Evolutionary conservation across 352 stramenopile species (phyloP).

Genomic region (Pythium sp.): DNA sequence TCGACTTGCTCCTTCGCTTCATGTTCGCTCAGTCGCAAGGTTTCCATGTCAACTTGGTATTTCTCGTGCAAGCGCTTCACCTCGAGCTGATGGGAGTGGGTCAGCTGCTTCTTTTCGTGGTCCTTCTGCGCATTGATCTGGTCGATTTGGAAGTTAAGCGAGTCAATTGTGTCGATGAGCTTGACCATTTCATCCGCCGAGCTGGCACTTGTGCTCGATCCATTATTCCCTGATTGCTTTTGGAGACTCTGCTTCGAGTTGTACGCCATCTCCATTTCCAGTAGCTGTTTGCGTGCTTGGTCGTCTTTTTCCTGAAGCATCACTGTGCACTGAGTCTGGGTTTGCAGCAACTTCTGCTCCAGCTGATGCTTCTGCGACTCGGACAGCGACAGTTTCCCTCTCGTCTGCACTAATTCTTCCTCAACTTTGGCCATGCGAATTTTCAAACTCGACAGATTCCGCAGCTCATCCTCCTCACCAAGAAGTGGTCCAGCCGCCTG

Average conservation of each 20-base stretch:
- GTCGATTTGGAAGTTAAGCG: slow-evolving; percentile 58
- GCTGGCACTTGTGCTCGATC: not conserved
- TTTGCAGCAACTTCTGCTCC: slow-evolving; percentile 45
- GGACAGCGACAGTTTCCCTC: slow-evolving; percentile 22
- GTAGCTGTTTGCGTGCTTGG: slow-evolving; percentile 43
- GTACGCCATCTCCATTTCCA: slow-evolving; percentile 45
- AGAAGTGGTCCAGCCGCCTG: not conserved
- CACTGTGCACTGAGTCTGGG: slow-evolving; percentile 30
- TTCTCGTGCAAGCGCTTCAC: slow-evolving; percentile 60
- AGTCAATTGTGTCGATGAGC: slow-evolving; percentile 75
- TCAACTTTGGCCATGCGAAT: slow-evolving; percentile 17
- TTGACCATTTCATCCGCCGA: slow-evolving; percentile 40
- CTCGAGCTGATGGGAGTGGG: slow-evolving; percentile 43
- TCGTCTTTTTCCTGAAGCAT: slow-evolving; percentile 60
- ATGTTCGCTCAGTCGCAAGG: slow-evolving; percentile 58
- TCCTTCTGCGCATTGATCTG: slow-evolving; percentile 40
- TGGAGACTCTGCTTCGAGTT: slow-evolving; percentile 30
- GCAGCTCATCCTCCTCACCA: slow-evolving; percentile 8
- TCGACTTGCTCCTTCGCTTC: slow-evolving; percentile 58
- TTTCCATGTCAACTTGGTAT: slow-evolving; percentile 68
- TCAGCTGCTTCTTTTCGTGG: slow-evolving; percentile 30
- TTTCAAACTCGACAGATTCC: not conserved
- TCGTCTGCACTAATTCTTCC: slow-evolving; percentile 27
- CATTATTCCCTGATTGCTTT: not conserved
- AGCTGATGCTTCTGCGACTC: slow-evolving; percentile 36